Conservation (phyloP, 495 filamentous ascomycete genomes). For the Penicillium angulare region DNA sequence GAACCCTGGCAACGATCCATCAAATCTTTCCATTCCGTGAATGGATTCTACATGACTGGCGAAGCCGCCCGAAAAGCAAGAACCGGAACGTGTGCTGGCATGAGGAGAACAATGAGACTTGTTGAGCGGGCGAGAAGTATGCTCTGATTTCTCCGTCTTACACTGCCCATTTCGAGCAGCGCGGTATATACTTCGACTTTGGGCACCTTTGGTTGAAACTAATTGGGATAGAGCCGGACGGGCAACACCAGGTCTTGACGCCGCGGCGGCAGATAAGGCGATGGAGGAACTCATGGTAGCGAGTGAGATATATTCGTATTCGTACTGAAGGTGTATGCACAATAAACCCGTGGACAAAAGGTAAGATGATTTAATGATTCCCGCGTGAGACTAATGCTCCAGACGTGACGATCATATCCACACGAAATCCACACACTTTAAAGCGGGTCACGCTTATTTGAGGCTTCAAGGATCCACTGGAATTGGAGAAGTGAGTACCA, state of each 20-base stretch:
- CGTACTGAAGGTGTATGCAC: neutral
- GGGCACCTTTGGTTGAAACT: slow-evolving; percentile 4
- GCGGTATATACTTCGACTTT: slow-evolving; percentile 11
- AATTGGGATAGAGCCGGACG: slow-evolving; percentile 14
- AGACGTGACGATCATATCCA: slow-evolving; percentile 18
- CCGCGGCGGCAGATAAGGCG: slow-evolving; percentile 9
- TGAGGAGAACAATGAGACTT: slow-evolving; percentile 13
- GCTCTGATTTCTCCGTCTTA: slow-evolving; percentile 12
- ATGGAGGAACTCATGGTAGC: slow-evolving; percentile 20
- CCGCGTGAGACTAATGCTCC: slow-evolving; percentile 1
- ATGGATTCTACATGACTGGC: slow-evolving; percentile 27
- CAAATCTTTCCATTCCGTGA: slow-evolving; percentile 8
- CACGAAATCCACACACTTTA: slow-evolving; percentile 8
- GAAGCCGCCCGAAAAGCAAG: slow-evolving; percentile 15
- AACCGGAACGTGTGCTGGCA: slow-evolving; percentile 15
- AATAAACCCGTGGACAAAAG: no score
- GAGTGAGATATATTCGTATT: neutral
- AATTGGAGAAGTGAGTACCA: no score
- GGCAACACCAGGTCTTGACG: slow-evolving; percentile 1
- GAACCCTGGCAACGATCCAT: slow-evolving; percentile 24
- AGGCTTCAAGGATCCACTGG: slow-evolving; percentile 1
- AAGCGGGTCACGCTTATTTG: slow-evolving; percentile 11
- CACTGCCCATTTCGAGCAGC: slow-evolving; percentile 13
- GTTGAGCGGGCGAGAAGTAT: slow-evolving; percentile 9
- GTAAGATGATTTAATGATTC: slow-evolving; percentile 6